phyloP scores from a whole-genome alignment of 1,284 basidiomycete species.

The Rhodotorula sp. region DNA sequence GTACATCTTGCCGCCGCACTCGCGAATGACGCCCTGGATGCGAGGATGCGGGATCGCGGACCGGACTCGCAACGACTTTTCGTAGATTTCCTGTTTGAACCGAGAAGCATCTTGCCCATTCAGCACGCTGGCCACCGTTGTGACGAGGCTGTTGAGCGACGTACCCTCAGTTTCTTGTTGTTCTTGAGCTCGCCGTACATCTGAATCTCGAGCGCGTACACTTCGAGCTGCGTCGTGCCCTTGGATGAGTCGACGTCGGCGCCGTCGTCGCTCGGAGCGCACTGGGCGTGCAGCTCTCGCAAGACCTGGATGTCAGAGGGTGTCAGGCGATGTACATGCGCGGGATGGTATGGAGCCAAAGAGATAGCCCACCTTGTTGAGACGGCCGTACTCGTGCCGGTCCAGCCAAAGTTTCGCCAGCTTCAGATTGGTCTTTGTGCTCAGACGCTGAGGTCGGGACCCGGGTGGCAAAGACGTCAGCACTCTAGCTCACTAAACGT shows the following conservation, averaged over 20 bases:
- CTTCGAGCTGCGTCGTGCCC: slow-evolving; percentile 91
- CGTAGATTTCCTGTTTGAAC: slow-evolving; percentile 80
- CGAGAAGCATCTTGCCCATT: too few species aligned
- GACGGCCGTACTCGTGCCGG: slow-evolving; percentile 80
- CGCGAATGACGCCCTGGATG: slow-evolving; percentile 98
- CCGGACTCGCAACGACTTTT: slow-evolving; percentile 85
- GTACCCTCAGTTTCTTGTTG: slow-evolving; percentile 88
- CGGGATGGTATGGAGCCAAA: not conserved
- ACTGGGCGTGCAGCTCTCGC: slow-evolving; percentile 53
- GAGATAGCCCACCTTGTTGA: slow-evolving; percentile 65
- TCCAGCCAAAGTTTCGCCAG: slow-evolving; percentile 97
- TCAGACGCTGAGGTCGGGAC: slow-evolving; percentile 64
- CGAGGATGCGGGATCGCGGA: slow-evolving; percentile 97
- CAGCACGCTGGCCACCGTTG: too few species aligned
- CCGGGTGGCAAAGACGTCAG: not conserved
- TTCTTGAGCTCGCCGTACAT: slow-evolving; percentile 98
- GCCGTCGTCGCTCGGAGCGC: slow-evolving; percentile 48
- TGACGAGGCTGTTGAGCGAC: not conserved
- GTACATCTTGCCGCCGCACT: slow-evolving; percentile 99
- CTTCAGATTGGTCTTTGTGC: slow-evolving; percentile 94
- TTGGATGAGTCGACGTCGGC: slow-evolving; percentile 73
- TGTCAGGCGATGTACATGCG: not conserved
- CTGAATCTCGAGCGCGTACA: slow-evolving; percentile 97
- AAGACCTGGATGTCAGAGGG: slow-evolving; percentile 48
- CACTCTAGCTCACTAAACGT: not conserved